phyloP scores from a whole-genome alignment of 2,329 filamentous ascomycete genomes.

The Dothistroma septosporum region DNA sequence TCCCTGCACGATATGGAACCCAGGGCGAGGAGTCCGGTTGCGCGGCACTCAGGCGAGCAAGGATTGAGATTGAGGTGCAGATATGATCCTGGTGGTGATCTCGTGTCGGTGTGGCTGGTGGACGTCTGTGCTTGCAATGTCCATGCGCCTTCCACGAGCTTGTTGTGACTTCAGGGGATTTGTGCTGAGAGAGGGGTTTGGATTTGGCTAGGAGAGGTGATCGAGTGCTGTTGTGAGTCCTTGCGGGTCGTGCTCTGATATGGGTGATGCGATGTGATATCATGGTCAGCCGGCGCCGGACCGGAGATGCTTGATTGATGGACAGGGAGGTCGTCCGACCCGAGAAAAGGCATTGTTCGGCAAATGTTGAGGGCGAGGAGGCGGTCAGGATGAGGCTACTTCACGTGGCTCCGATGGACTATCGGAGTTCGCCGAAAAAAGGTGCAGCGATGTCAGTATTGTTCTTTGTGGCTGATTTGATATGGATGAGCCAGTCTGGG shows the following conservation, averaged over 20 bases:
- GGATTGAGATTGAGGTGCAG: neutral
- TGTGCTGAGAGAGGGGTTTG: neutral
- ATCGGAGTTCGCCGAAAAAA: too few species aligned
- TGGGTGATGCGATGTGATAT: neutral
- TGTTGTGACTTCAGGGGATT: conserved; percentile 4
- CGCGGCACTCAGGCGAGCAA: neutral
- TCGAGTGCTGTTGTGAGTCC: too few species aligned
- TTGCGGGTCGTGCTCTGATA: too few species aligned
- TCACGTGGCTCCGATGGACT: neutral
- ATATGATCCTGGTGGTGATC: neutral
- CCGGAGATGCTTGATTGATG: neutral
- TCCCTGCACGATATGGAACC: neutral
- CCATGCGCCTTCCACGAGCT: conserved; percentile 3
- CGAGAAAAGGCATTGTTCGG: neutral
- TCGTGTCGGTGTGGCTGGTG: conserved; percentile 2
- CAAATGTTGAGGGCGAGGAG: neutral
- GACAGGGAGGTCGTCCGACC: neutral
- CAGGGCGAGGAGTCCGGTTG: neutral
- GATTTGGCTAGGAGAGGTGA: too few species aligned
- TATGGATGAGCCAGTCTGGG: too few species aligned
- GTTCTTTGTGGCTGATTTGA: too few species aligned
- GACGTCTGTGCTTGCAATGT: neutral
- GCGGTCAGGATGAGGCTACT: neutral
- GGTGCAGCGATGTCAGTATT: too few species aligned
- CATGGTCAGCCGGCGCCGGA: neutral